Evolutionary conservation across 352 stramenopile species (phyloP).

Genomic region (Blastocystis sp.): DNA sequence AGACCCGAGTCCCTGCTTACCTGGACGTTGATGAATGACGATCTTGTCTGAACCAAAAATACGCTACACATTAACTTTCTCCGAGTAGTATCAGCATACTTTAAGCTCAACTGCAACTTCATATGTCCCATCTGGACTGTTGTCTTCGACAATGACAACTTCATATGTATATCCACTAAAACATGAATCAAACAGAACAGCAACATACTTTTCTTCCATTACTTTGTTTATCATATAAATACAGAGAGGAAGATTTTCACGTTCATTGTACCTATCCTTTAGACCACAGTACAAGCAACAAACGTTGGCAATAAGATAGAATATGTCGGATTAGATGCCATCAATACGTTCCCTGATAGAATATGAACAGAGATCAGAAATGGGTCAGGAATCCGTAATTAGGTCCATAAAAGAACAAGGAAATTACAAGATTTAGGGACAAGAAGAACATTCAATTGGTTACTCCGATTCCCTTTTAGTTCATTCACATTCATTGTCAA

Average conservation of each 20-base stretch:
- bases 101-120: slow-evolving; percentile 85
- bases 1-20: slow-evolving; percentile 90
- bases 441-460: not conserved
- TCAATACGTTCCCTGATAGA: not conserved
- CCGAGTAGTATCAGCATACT: slow-evolving; percentile 60
- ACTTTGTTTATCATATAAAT: slow-evolving; percentile 91
- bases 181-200: not conserved
- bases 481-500: not conserved
- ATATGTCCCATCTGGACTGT: slow-evolving; percentile 90
- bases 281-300: not conserved
- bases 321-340: slow-evolving; percentile 36
- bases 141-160: slow-evolving; percentile 96
- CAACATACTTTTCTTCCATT: slow-evolving; percentile 82
- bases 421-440: not conserved
- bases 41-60: slow-evolving; percentile 86
- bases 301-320: slow-evolving; percentile 66
- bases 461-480: not conserved
- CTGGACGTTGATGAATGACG: slow-evolving; percentile 86
- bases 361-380: too few species aligned
- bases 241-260: slow-evolving; percentile 94
- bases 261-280: slow-evolving; percentile 91
- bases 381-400: not conserved
- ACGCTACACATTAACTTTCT: slow-evolving; percentile 71
- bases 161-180: slow-evolving; percentile 84
- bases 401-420: not conserved